phyloP scores from a whole-genome alignment of 108 stramenopile species.

The Skeletonema costatum region DNA sequence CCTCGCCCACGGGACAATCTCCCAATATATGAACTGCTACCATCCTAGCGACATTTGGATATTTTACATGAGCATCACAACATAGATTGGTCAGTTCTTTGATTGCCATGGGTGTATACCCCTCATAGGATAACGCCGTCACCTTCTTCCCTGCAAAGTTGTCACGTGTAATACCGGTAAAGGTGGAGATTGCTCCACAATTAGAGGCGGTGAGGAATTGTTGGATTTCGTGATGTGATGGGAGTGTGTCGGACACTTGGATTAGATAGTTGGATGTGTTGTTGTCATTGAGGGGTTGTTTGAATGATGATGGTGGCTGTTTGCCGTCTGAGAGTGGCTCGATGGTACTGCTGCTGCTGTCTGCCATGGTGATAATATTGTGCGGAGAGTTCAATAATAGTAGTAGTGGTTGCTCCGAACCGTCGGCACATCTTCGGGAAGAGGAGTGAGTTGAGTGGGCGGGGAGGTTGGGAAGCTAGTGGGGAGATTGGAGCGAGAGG shows the following conservation, averaged over 20 bases:
- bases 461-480: no score
- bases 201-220: constrained; percentile 60
- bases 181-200: constrained; percentile 89
- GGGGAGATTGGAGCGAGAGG: no score
- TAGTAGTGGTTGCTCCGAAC: no score
- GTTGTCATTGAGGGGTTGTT: not conserved
- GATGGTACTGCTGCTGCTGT: not conserved
- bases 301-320: not conserved
- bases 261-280: constrained; percentile 17
- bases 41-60: constrained; percentile 61
- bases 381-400: not conserved
- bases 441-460: no score
- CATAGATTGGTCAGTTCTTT: constrained; percentile 84
- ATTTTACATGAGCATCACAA: constrained; percentile 67
- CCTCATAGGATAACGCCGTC: constrained; percentile 88
- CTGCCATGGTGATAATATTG: not conserved
- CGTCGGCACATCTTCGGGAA: no score
- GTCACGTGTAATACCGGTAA: constrained; percentile 94
- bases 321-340: not conserved
- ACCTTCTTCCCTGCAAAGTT: constrained; percentile 92
- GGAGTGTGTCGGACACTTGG: constrained; percentile 49
- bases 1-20: constrained; percentile 89
- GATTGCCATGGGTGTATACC: constrained; percentile 96
- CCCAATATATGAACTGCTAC: constrained; percentile 94
- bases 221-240: constrained; percentile 66